Percentiles rank a stretch among this genome's conserved stretches.
Conservation (phyloP, 2,329 filamentous ascomycete species). For the Endothia cerciana region DNA sequence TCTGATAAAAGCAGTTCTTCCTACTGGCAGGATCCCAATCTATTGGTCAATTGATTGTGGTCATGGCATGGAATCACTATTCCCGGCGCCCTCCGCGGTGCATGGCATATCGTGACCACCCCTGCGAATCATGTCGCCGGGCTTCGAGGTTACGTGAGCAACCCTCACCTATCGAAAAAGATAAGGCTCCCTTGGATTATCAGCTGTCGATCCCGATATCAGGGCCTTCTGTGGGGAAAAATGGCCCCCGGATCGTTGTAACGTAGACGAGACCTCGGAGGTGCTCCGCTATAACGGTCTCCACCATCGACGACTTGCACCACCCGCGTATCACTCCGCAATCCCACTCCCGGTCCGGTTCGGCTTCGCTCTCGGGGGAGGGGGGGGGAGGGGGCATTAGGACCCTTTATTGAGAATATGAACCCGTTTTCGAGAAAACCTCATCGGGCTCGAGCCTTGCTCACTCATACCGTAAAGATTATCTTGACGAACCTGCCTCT, state of each 20-base stretch:
- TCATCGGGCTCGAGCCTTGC: no score
- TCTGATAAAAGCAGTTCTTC: constrained; percentile 13
- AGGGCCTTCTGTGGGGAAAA: constrained; percentile 18
- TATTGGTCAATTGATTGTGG: constrained; percentile 4
- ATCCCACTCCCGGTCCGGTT: constrained; percentile 25
- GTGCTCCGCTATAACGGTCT: constrained; percentile 16
- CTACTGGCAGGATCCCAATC: constrained; percentile 20
- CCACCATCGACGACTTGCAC: constrained; percentile 19
- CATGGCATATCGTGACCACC: constrained; percentile 16
- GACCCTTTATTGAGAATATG: constrained; percentile 25
- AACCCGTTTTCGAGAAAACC: no score
- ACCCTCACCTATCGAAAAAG: constrained; percentile 24
- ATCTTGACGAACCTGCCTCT: no score
- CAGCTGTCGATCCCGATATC: constrained; percentile 28
- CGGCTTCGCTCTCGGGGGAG: constrained; percentile 16
- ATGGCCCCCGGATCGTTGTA: not conserved
- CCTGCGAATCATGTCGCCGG: constrained; percentile 20
- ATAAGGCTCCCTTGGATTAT: constrained; percentile 9
- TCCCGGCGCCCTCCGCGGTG: constrained; percentile 26
- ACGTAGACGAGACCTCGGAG: constrained; percentile 19
- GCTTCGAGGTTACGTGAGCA: constrained; percentile 27
- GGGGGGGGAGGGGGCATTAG: constrained; percentile 5
- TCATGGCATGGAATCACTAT: constrained; percentile 26
- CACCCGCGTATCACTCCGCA: constrained; percentile 27
- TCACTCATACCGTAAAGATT: no score